These are phyloP conservation scores for Pseudocercospora pini-densiflorae DNA, from an alignment of 2,329 filamentous ascomycete species.

Conservation along the genomic window DNA sequence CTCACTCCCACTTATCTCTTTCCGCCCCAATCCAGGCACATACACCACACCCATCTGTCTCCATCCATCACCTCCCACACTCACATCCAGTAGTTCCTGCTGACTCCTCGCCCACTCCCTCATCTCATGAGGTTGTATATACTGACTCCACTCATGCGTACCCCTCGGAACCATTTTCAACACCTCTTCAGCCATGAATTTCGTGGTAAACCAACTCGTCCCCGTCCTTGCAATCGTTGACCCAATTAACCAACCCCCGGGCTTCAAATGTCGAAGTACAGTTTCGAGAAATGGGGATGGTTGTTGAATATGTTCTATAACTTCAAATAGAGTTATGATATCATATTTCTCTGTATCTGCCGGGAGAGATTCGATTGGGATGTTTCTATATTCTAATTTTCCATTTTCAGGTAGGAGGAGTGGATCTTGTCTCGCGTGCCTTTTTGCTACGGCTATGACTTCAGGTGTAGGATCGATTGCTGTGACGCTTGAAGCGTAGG, in stretches of 20 bases:
- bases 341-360: constrained; percentile 66
- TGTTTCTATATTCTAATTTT: constrained; percentile 71
- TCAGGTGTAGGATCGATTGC: constrained; percentile 78
- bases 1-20: constrained; percentile 78
- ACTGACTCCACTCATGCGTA: constrained; percentile 96
- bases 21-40: constrained; percentile 90
- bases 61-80: constrained; percentile 71
- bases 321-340: constrained; percentile 87
- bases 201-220: constrained; percentile 89
- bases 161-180: constrained; percentile 85
- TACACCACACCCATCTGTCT: constrained; percentile 83
- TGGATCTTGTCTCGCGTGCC: constrained; percentile 77
- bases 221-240: constrained; percentile 92
- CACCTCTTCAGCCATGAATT: constrained; percentile 87
- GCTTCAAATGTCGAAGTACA: constrained; percentile 76
- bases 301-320: constrained; percentile 86
- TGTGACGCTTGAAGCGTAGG: constrained; percentile 66
- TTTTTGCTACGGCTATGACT: constrained; percentile 74
- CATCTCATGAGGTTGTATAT: constrained; percentile 85
- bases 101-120: constrained; percentile 51
- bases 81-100: constrained; percentile 47
- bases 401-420: constrained; percentile 57
- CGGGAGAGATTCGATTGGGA: constrained; percentile 72
- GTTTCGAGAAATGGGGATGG: constrained; percentile 74
- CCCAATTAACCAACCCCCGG: constrained; percentile 90